Evolutionary conservation across 164 flowering plant genomes (phyloP).

Genomic region (Sedum album): DNA sequence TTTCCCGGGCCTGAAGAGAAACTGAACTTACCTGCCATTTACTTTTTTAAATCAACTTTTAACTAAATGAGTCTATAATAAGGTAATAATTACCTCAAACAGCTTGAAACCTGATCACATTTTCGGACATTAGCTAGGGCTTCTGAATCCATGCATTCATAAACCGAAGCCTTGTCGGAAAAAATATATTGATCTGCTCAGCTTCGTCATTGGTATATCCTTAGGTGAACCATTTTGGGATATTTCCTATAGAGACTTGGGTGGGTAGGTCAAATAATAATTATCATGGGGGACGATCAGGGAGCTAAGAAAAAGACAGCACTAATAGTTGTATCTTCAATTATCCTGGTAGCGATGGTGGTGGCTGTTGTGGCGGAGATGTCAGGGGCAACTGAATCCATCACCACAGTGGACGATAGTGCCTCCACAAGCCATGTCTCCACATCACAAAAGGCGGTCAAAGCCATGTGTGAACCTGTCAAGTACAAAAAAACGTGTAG

Average conservation of each 20-base stretch:
- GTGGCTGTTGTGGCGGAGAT: conserved; percentile 2
- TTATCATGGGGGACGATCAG: background rate
- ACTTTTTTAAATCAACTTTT: background rate
- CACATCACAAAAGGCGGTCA: conserved; percentile 29
- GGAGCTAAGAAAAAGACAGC: background rate
- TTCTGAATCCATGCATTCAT: background rate
- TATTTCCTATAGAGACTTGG: background rate
- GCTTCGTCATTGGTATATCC: background rate
- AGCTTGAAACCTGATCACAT: background rate
- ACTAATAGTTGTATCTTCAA: background rate
- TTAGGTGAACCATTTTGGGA: background rate
- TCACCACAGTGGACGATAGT: background rate
- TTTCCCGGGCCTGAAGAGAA: background rate
- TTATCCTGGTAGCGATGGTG: background rate
- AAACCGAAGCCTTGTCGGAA: background rate
- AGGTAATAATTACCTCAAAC: background rate
- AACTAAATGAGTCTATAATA: background rate
- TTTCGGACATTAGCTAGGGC: background rate
- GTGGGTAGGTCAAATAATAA: background rate
- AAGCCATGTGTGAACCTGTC: conserved; percentile 40
- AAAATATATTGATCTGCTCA: background rate
- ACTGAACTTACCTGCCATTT: background rate
- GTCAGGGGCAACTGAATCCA: background rate
- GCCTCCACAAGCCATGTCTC: conserved; percentile 14
- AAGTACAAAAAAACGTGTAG: conserved; percentile 39